Evolutionary conservation across 257 asterid species (phyloP).

Genomic region (Prunella vulgaris): DNA sequence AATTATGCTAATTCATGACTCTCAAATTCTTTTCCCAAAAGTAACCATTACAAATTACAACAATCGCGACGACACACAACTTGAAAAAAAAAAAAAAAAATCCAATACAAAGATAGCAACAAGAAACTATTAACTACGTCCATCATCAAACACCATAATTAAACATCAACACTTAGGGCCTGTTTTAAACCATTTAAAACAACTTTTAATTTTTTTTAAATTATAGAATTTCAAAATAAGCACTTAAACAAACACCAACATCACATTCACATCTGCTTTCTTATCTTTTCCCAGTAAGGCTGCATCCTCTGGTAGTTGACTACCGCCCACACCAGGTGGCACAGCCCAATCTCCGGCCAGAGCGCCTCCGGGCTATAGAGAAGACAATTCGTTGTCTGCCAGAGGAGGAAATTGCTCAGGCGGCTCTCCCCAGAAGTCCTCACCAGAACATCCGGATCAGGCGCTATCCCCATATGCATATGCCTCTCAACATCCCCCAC

Average conservation of each 20-base stretch:
- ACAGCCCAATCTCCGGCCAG: constrained; percentile 74
- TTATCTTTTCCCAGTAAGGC: constrained; percentile 44
- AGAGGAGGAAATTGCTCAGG: constrained; percentile 63
- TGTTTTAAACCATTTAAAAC: no score
- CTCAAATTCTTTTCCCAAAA: no score
- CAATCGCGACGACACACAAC: no score
- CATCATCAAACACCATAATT: no score
- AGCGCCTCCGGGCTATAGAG: constrained; percentile 53
- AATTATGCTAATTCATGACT: no score
- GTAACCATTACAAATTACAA: no score
- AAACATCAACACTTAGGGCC: no score
- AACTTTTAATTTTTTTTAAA: no score
- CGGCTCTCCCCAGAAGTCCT: constrained; percentile 47
- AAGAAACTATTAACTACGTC: no score
- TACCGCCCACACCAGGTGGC: constrained; percentile 69
- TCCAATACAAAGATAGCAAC: no score
- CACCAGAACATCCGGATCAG: constrained; percentile 65
- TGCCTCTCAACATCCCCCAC: constrained; percentile 52
- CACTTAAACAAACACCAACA: neutral
- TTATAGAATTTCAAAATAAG: no score
- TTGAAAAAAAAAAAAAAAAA: no score
- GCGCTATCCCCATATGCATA: constrained; percentile 63
- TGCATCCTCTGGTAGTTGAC: constrained; percentile 48
- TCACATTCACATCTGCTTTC: constrained; percentile 36
- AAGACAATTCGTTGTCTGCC: constrained; percentile 66